Conservation (phyloP, 495 filamentous ascomycete species). For the Podospora australis region DNA sequence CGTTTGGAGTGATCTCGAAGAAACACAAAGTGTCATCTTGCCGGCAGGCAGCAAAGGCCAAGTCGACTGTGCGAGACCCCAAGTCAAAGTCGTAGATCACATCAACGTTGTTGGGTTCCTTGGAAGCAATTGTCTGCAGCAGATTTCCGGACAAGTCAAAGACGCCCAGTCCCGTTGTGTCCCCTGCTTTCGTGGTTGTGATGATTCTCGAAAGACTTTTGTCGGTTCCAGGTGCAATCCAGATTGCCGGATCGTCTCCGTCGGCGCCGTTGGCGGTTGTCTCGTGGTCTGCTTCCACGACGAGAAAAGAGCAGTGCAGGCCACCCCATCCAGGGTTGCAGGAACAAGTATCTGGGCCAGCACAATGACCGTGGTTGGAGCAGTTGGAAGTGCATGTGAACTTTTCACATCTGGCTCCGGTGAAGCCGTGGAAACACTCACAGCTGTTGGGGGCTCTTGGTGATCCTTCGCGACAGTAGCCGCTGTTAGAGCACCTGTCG, state of each 20-base stretch:
- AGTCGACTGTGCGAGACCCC: conserved; percentile 3
- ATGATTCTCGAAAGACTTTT: conserved; percentile 8
- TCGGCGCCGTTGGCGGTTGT: conserved; percentile 9
- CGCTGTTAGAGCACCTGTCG: conserved; percentile 2
- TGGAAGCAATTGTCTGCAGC: conserved; percentile 4
- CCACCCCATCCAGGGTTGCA: conserved; percentile 8
- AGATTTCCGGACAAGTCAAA: conserved; percentile 10
- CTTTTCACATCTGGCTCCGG: background rate
- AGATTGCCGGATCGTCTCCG: conserved; percentile 12
- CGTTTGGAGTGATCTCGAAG: conserved; percentile 5
- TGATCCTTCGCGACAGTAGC: conserved; percentile 8
- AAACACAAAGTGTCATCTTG: conserved; percentile 7
- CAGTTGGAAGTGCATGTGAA: conserved; percentile 6
- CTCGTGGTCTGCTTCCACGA: conserved; percentile 1
- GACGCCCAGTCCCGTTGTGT: conserved; percentile 4
- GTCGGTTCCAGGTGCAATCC: conserved; percentile 5
- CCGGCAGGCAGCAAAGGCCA: conserved; percentile 7
- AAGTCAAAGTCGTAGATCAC: conserved; percentile 7
- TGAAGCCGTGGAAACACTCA: conserved; percentile 5
- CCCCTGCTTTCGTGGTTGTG: conserved; percentile 7
- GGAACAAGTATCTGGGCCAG: conserved; percentile 3
- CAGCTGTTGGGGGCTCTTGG: conserved; percentile 3
- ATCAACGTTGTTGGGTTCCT: conserved; percentile 10
- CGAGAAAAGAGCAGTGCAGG: conserved; percentile 8
- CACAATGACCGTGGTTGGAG: conserved; percentile 8